Evolutionary conservation across 768 basidiomycete species (phyloP).

Genomic region (Sporobolomyces pararoseus): DNA sequence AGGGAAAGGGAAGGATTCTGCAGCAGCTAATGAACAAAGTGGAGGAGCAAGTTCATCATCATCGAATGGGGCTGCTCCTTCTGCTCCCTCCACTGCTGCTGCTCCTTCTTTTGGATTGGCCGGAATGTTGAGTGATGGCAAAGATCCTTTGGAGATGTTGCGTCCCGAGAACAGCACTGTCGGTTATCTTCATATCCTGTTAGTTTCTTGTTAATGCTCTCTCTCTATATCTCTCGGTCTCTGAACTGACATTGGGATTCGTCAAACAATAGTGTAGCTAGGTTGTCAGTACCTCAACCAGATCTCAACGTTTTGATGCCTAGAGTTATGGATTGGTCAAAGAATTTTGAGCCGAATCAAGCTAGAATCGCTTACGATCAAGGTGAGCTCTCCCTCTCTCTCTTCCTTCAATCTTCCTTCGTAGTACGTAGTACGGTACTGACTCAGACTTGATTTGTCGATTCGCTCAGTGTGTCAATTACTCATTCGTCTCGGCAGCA

Average conservation of each 20-base stretch:
- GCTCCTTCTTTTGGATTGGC: too few species aligned
- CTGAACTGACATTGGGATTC: too few species aligned
- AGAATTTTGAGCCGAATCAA: conserved; percentile 6
- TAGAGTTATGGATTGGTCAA: not conserved
- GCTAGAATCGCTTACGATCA: conserved; percentile 14
- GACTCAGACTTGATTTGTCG: too few species aligned
- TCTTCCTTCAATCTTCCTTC: not conserved
- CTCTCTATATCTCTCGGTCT: not conserved
- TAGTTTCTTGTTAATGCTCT: conserved; percentile 45
- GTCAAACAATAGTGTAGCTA: conserved; percentile 19
- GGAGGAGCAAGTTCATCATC: conserved; percentile 1
- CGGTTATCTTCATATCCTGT: conserved; percentile 70
- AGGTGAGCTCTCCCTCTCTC: not conserved
- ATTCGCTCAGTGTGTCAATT: conserved; percentile 22
- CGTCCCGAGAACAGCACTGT: conserved; percentile 61
- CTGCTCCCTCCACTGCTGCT: too few species aligned
- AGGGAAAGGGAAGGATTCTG: conserved; percentile 12
- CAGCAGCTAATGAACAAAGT: not conserved
- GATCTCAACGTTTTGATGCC: not conserved
- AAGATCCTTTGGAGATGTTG: conserved; percentile 65
- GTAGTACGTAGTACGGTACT: too few species aligned
- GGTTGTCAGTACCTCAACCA: not conserved
- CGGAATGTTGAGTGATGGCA: conserved; percentile 59
- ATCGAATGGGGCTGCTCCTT: conserved; percentile 50
- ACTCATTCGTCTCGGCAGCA: not conserved